Evolutionary conservation across 371 early-diverging fungal genomes (phyloP), one percentile per base, ranked within the genome.

Genomic region (Actinomortierella ambigua): DNA sequence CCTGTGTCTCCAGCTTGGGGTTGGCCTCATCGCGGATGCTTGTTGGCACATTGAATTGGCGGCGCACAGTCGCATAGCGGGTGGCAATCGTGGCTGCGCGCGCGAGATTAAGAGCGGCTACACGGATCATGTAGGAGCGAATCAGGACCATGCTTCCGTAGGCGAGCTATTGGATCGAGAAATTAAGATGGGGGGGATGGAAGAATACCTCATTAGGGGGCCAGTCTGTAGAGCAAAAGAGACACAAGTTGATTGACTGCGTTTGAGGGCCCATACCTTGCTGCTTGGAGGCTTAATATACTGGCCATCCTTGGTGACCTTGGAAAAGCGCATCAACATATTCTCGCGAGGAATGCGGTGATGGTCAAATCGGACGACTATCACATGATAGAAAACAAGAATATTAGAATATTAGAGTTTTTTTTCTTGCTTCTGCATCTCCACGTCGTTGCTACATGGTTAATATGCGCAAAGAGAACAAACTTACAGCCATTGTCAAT

Each of bases 401-500:
- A 22, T 24, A n/a, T 5, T 26, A 24, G 23, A 22, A 9, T 20
- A 53, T 2, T 20, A 3, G 8, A 18, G 48, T 2, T 48, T 48
- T 8, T 48, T 9, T 18, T 9, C 8, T 48, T 2, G 9, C 22
- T 20, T 18, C 6, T 22, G 6, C 3, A 20, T 48, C 22, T 3
- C 20, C 4, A 13, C 13, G 15, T 4, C 44, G 13, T 2, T 48
- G 22, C 48, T 8, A 20, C 22, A 20, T n/a, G n/a, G n/a, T n/a
- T n/a, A n/a, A n/a, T n/a, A n/a, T n/a, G n/a, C 14, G 20, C 13
- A 11, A 50, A 18, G 23, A 20, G 43, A 40, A 40, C 4, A 26
- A 43, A 23, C 83, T 77, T 81, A 83, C 88, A 93, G 39, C 95
- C 95, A 61, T 93, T 95, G 76, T 95, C 95, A 49, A 90, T 84